A percentile compares a stretch with the other conserved stretches of the same genome.
Evolutionary conservation across 495 filamentous ascomycete genomes (phyloP).

Genomic region (Corynascus novoguineensis): DNA sequence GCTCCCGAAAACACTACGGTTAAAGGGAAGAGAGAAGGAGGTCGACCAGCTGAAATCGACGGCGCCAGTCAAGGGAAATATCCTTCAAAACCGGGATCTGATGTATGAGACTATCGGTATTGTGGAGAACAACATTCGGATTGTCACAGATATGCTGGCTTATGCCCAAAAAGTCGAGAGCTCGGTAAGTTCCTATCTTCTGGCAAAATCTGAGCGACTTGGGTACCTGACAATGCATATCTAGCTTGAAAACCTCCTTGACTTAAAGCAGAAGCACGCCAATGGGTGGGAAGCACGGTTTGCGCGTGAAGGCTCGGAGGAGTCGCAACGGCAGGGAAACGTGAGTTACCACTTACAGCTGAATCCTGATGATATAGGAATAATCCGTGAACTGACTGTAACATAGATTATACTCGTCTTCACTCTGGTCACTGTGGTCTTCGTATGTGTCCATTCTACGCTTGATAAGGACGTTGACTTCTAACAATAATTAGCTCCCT

Average conservation of each 20-base stretch:
- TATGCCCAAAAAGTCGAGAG: slow-evolving; percentile 14
- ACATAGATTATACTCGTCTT: slow-evolving; percentile 20
- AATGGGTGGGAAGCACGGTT: slow-evolving; percentile 25
- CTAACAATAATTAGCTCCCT: slow-evolving; percentile 12
- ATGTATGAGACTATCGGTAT: slow-evolving; percentile 19
- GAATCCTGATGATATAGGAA: background rate
- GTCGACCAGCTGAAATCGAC: background rate
- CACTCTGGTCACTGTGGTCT: slow-evolving; percentile 20
- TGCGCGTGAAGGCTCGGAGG: slow-evolving; percentile 17
- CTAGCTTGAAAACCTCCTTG: slow-evolving; percentile 20
- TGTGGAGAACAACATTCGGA: slow-evolving; percentile 16
- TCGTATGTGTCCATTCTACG: slow-evolving; percentile 7
- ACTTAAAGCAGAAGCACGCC: slow-evolving; percentile 30
- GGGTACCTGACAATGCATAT: background rate
- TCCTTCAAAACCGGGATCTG: slow-evolving; percentile 15
- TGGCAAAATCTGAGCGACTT: background rate
- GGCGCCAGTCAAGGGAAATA: background rate
- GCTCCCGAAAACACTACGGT: background rate
- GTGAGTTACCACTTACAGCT: background rate
- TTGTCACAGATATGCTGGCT: slow-evolving; percentile 15
- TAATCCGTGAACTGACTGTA: background rate
- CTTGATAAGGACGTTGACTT: too few species aligned
- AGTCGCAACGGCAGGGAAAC: slow-evolving; percentile 17
- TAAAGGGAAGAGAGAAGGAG: slow-evolving; percentile 4
- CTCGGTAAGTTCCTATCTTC: slow-evolving; percentile 2